phyloP scores from a whole-genome alignment of 1,284 basidiomycete genomes.

The Cryptococcus sp. region DNA sequence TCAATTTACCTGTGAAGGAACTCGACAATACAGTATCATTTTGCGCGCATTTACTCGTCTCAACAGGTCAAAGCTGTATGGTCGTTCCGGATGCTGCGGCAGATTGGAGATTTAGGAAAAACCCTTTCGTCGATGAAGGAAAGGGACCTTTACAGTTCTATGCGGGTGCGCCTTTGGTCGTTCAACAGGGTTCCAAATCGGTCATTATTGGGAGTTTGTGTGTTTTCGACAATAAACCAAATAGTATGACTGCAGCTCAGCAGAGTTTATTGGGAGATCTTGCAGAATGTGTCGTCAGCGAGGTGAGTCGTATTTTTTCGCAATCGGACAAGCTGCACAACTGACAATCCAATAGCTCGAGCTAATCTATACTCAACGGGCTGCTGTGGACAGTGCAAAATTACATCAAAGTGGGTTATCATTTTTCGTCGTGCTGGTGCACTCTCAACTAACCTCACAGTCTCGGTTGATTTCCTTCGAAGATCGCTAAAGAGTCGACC shows the following conservation, averaged over 20 bases:
- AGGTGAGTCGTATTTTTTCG: slow-evolving; percentile 10
- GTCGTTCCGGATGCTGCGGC: slow-evolving; percentile 16
- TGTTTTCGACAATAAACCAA: slow-evolving; percentile 26
- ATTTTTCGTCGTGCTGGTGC: not conserved
- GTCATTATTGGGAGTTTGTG: slow-evolving; percentile 28
- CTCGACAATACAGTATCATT: slow-evolving; percentile 25
- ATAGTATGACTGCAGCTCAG: slow-evolving; percentile 16
- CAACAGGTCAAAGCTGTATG: slow-evolving; percentile 15
- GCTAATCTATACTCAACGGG: slow-evolving; percentile 20
- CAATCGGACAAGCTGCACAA: no score
- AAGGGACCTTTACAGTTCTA: slow-evolving; percentile 19
- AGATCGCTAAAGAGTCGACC: slow-evolving; percentile 33
- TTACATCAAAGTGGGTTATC: slow-evolving; percentile 36
- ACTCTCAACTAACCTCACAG: slow-evolving; percentile 7
- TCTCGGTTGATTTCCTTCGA: slow-evolving; percentile 41
- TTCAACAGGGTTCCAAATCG: slow-evolving; percentile 16
- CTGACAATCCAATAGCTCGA: slow-evolving; percentile 14
- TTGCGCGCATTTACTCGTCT: slow-evolving; percentile 32
- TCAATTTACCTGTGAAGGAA: slow-evolving; percentile 25
- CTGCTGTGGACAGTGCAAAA: slow-evolving; percentile 20
- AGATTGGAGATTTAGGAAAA: slow-evolving; percentile 29
- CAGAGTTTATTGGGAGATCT: slow-evolving; percentile 21
- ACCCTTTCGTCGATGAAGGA: slow-evolving; percentile 24
- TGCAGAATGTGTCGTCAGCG: slow-evolving; percentile 26
- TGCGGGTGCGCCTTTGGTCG: slow-evolving; percentile 26